Percentiles rank a stretch among this genome's conserved stretches.
Conservation (phyloP, 179 eudicot genomes). For the Amaranthus tricolor region DNA sequence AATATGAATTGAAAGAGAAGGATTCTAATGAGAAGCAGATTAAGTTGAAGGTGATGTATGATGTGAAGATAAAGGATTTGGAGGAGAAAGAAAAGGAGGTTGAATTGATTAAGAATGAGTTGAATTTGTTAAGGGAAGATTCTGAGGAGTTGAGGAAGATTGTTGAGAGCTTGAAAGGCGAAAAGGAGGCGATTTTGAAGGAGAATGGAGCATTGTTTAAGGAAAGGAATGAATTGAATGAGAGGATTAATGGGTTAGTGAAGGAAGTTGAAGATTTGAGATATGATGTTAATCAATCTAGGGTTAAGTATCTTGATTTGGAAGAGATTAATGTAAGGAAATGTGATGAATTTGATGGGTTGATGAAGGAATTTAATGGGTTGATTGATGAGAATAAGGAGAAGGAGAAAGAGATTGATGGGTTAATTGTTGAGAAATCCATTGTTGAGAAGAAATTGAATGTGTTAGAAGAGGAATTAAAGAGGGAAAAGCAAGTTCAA, state of each 20-base stretch:
- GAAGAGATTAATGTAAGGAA: conserved; percentile 44
- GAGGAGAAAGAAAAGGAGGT: conserved; percentile 35
- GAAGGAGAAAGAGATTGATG: conserved; percentile 36
- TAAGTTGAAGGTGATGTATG: conserved; percentile 25
- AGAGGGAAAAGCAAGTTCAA: conserved; percentile 22
- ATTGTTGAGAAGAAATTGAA: conserved; percentile 25
- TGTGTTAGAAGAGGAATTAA: conserved; percentile 35
- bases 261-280: conserved; percentile 28
- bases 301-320: conserved; percentile 30
- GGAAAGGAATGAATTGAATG: conserved; percentile 27
- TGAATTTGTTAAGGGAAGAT: conserved; percentile 25
- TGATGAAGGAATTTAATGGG: conserved; percentile 27
- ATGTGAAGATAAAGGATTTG: conserved; percentile 27
- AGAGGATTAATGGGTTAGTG: conserved; percentile 37
- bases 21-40: conserved; percentile 28
- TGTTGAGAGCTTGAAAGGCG: conserved; percentile 39
- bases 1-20: conserved; percentile 33
- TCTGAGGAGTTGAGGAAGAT: conserved; percentile 29
- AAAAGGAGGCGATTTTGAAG: conserved; percentile 26
- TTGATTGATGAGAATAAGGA: conserved; percentile 43
- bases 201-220: conserved; percentile 37
- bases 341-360: conserved; percentile 28
- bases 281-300: conserved; percentile 33
- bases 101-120: conserved; percentile 31
- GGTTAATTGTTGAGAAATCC: conserved; percentile 39